Evolutionary conservation across 306 rosid species (phyloP).

Genomic region (Vigna trinervia): DNA sequence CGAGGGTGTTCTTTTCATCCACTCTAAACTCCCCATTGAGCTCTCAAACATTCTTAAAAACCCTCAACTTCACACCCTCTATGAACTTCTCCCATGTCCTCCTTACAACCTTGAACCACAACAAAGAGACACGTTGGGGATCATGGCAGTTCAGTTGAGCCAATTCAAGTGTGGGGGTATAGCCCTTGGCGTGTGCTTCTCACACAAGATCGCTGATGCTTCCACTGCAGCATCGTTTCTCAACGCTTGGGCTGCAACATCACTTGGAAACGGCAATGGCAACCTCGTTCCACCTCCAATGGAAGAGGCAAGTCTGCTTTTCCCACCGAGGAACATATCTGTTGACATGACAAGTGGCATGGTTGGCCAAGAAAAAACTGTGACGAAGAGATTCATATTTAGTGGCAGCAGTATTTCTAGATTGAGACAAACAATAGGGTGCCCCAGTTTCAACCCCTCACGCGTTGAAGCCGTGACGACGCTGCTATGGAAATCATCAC

Average conservation of each 20-base stretch:
- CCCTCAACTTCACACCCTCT: neutral
- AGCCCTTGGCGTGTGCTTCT: conserved; percentile 36
- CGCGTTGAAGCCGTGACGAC: conserved; percentile 36
- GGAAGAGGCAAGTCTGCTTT: neutral
- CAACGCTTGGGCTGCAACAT: conserved; percentile 22
- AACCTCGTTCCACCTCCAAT: neutral
- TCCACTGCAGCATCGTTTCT: conserved; percentile 17
- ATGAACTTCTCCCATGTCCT: conserved; percentile 29
- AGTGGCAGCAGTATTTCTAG: neutral
- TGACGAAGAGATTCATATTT: conserved; percentile 2
- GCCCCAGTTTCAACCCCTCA: neutral
- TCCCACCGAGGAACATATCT: conserved; percentile 7
- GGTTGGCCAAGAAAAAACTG: neutral
- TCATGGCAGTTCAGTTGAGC: conserved; percentile 13
- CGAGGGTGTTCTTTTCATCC: conserved; percentile 25
- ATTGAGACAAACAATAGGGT: neutral
- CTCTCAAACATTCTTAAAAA: conserved; percentile 15
- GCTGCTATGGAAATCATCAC: conserved; percentile 29
- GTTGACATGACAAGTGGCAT: neutral
- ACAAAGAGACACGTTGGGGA: neutral
- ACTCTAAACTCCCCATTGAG: neutral
- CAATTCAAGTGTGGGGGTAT: conserved; percentile 40
- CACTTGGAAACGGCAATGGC: too few relatives aligned
- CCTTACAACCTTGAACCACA: neutral
- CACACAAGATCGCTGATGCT: conserved; percentile 43